Percentiles rank a stretch among this genome's conserved stretches.
Conservation (phyloP, 148 eudicot genomes). For the Camellia lanceoleosa region DNA sequence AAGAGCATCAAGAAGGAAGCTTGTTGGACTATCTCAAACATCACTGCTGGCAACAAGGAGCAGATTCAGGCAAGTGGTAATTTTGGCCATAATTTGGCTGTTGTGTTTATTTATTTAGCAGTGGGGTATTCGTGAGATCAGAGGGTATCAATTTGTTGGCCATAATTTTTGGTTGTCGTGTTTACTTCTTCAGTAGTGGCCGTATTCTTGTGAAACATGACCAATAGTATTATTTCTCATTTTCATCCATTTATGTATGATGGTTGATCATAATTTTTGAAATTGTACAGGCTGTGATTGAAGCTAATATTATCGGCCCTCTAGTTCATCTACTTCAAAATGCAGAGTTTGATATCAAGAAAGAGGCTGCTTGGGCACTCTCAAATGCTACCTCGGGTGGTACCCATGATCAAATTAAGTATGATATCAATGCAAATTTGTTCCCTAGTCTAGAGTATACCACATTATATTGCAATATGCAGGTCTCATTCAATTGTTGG, state of each 20-base stretch:
- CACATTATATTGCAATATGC: neutral
- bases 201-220: neutral
- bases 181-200: neutral
- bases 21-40: conserved; percentile 51
- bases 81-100: no score
- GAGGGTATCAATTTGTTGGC: neutral
- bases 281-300: conserved; percentile 36
- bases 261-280: neutral
- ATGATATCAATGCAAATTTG: neutral
- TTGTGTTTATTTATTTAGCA: no score
- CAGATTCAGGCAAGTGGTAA: conserved; percentile 34
- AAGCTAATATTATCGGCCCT: conserved; percentile 38
- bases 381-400: conserved; percentile 55
- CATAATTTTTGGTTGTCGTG: neutral
- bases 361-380: conserved; percentile 50
- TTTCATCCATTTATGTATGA: neutral
- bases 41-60: conserved; percentile 47
- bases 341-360: conserved; percentile 51
- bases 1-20: conserved; percentile 50
- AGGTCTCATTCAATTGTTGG: neutral
- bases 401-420: conserved; percentile 43
- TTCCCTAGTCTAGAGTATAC: neutral
- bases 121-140: no score
- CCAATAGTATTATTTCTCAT: neutral
- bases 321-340: conserved; percentile 41